These are phyloP conservation scores for Microdochium trichocladiopsis DNA, from an alignment of 2,329 filamentous ascomycete genomes.

Conservation along the genomic window DNA sequence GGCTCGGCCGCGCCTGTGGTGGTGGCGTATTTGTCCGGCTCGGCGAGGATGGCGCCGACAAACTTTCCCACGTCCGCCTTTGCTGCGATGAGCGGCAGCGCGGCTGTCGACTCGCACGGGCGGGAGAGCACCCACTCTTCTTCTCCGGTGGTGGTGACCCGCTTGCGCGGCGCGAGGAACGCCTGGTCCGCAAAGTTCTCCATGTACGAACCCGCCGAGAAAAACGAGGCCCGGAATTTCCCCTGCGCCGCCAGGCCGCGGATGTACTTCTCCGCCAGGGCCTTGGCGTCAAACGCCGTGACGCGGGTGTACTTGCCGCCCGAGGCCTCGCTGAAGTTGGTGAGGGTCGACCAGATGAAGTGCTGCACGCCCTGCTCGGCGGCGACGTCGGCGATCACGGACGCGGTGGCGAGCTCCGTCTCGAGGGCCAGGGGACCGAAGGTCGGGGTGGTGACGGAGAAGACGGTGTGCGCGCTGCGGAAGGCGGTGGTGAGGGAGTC, in stretches of 20 bases:
- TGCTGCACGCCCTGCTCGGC: constrained; percentile 25
- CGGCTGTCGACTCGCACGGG: constrained; percentile 16
- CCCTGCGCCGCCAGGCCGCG: constrained; percentile 17
- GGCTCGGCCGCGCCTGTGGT: neutral
- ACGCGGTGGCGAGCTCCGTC: constrained; percentile 21
- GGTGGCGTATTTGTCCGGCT: constrained; percentile 30
- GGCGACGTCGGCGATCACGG: constrained; percentile 27
- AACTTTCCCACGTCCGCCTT: constrained; percentile 35
- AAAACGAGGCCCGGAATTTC: constrained; percentile 27
- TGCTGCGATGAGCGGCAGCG: constrained; percentile 36
- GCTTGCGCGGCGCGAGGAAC: constrained; percentile 18
- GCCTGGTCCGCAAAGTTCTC: constrained; percentile 22
- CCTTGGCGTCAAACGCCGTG: constrained; percentile 32
- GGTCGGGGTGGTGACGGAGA: constrained; percentile 34
- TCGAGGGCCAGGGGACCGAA: constrained; percentile 30
- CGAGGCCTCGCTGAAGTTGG: constrained; percentile 19
- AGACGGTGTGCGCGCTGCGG: constrained; percentile 36
- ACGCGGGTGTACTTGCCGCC: constrained; percentile 23
- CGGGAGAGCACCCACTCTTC: constrained; percentile 17
- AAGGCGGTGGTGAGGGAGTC: constrained; percentile 31
- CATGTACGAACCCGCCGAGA: constrained; percentile 34
- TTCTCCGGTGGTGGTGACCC: constrained; percentile 12
- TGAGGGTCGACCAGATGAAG: constrained; percentile 31
- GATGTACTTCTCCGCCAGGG: constrained; percentile 28
- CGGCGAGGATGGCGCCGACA: constrained; percentile 28